phyloP scores from a whole-genome alignment of 768 basidiomycete genomes.

The Boletus reticulatus region DNA sequence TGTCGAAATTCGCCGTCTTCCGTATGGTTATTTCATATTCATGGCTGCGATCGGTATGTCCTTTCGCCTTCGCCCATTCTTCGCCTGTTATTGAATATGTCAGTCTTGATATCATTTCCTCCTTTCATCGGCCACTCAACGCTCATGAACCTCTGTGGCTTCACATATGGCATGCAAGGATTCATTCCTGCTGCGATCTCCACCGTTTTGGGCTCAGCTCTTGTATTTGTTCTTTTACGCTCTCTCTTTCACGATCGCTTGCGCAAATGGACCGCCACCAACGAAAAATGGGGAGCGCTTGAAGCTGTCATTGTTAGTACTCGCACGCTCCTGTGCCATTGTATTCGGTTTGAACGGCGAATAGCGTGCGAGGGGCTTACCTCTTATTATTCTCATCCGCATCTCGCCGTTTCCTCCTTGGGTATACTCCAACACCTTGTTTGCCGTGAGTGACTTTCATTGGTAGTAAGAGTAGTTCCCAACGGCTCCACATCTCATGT shows the following conservation, averaged over 20 bases:
- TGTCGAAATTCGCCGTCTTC: slow-evolving; percentile 54
- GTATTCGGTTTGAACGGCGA: slow-evolving; percentile 1
- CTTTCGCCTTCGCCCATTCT: slow-evolving; percentile 47
- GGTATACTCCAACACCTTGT: slow-evolving; percentile 82
- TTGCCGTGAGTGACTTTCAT: slow-evolving; percentile 52
- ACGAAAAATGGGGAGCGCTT: slow-evolving; percentile 74
- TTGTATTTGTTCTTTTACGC: slow-evolving; percentile 61
- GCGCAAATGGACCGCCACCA: slow-evolving; percentile 56
- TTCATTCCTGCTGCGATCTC: slow-evolving; percentile 60
- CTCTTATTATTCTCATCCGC: slow-evolving; percentile 79
- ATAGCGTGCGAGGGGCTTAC: slow-evolving; percentile 72
- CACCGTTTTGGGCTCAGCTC: slow-evolving; percentile 63
- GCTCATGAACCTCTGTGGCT: slow-evolving; percentile 65
- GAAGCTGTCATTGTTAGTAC: slow-evolving; percentile 67
- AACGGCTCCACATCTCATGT: not conserved
- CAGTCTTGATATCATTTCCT: slow-evolving; percentile 32
- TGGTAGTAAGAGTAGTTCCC: slow-evolving; percentile 1
- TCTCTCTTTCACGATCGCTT: slow-evolving; percentile 55
- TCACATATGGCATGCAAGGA: slow-evolving; percentile 80
- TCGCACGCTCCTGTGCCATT: not conserved
- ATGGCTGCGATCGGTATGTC: slow-evolving; percentile 48
- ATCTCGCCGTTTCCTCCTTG: slow-evolving; percentile 83
- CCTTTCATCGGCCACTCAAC: slow-evolving; percentile 31
- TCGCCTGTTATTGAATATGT: slow-evolving; percentile 30
- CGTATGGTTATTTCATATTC: slow-evolving; percentile 63